A percentile compares a stretch with the other conserved stretches of the same genome.
Evolutionary conservation across 164 flowering plant species (phyloP).

Genomic region (Brasenia schreberi): DNA sequence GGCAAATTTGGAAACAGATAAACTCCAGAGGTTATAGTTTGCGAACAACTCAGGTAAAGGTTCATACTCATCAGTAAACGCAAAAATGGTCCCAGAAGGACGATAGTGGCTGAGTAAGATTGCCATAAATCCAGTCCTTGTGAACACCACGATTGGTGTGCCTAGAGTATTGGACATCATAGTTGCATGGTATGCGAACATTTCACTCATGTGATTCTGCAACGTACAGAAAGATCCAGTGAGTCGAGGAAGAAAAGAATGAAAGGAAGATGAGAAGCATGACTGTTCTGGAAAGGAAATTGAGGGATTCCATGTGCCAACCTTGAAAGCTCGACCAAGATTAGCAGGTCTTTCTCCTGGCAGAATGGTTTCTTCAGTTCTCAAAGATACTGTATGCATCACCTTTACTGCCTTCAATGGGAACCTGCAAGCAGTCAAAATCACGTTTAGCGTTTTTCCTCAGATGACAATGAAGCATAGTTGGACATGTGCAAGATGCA

Average conservation of each 20-base stretch:
- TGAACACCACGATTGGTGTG: constrained; percentile 88
- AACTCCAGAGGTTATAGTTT: not conserved
- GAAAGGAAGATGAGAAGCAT: not conserved
- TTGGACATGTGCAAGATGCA: no score
- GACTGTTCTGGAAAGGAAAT: not conserved
- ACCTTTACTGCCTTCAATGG: constrained; percentile 95
- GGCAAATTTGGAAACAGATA: not conserved
- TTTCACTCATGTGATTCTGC: constrained; percentile 96
- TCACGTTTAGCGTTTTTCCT: no score
- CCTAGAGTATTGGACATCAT: constrained; percentile 97
- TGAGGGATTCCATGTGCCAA: constrained; percentile 4
- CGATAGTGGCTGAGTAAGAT: constrained; percentile 85
- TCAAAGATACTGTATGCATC: constrained; percentile 85
- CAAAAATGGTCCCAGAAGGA: constrained; percentile 91
- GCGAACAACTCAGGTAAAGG: not conserved
- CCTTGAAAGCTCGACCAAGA: constrained; percentile 89
- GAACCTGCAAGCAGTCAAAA: not conserved
- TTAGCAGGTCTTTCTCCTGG: constrained; percentile 48
- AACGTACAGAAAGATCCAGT: constrained; percentile 5
- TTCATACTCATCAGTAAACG: constrained; percentile 91
- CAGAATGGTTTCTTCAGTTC: constrained; percentile 78
- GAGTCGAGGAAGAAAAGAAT: not conserved
- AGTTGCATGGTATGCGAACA: constrained; percentile 98
- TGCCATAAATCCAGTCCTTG: constrained; percentile 93
- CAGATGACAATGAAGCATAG: no score